phyloP scores from a whole-genome alignment of 305 asterid species.

The Plantago coronopus region DNA sequence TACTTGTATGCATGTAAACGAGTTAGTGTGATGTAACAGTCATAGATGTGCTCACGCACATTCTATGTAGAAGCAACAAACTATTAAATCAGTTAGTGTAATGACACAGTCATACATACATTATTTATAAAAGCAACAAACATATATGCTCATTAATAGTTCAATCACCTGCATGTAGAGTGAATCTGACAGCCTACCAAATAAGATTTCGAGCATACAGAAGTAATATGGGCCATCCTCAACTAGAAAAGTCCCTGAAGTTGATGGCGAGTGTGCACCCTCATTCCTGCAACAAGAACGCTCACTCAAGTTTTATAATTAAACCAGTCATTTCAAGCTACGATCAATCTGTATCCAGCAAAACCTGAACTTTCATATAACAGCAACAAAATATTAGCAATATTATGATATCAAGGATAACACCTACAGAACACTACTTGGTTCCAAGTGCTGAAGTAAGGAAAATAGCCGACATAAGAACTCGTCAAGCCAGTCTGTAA shows the following conservation, averaged over 20 bases:
- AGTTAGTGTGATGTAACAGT: too few species aligned
- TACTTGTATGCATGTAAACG: not conserved
- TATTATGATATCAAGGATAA: slow-evolving; percentile 30
- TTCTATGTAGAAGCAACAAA: not conserved
- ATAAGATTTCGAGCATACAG: slow-evolving; percentile 88
- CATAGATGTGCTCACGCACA: not conserved
- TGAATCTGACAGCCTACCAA: slow-evolving; percentile 85
- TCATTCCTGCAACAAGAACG: slow-evolving; percentile 70
- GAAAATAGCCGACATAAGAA: slow-evolving; percentile 87
- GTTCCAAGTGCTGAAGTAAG: slow-evolving; percentile 93
- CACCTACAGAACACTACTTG: slow-evolving; percentile 85
- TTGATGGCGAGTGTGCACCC: slow-evolving; percentile 61
- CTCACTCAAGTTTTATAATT: slow-evolving; percentile 24
- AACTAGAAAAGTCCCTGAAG: slow-evolving; percentile 91
- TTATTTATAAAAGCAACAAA: not conserved
- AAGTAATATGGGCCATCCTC: slow-evolving; percentile 95
- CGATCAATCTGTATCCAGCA: slow-evolving; percentile 1
- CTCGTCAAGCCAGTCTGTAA: slow-evolving; percentile 99
- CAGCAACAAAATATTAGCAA: slow-evolving; percentile 24
- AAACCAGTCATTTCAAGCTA: slow-evolving; percentile 19
- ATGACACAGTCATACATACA: not conserved
- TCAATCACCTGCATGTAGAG: slow-evolving; percentile 81
- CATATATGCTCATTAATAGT: slow-evolving; percentile 19
- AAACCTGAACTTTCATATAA: slow-evolving; percentile 20
- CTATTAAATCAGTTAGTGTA: not conserved